Percentiles rank a stretch among this genome's conserved stretches.
Conservation (phyloP, 768 basidiomycete genomes). For the Lepiota brunneoincarnata region DNA sequence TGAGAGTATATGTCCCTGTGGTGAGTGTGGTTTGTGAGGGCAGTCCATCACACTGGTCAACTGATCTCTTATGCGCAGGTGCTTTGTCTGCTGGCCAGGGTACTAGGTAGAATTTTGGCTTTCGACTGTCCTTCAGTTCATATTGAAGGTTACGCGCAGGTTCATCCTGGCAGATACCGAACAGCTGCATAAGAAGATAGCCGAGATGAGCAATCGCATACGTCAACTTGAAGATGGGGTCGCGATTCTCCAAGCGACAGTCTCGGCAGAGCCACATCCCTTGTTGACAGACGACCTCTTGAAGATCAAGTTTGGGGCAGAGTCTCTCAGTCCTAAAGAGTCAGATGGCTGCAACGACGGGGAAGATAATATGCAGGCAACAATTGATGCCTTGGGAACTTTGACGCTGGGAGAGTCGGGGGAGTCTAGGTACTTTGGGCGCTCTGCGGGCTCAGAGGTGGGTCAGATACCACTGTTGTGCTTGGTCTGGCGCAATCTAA, state of each 20-base stretch:
- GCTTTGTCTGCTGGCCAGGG: conserved; percentile 51
- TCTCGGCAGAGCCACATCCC: conserved; percentile 58
- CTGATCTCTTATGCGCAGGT: conserved; percentile 24
- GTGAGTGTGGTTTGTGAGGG: conserved; percentile 23
- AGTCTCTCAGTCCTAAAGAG: conserved; percentile 35
- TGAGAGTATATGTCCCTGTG: conserved; percentile 63
- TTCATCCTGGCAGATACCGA: conserved; percentile 68
- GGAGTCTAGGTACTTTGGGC: conserved; percentile 61
- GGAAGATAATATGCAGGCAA: conserved; percentile 30
- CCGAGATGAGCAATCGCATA: conserved; percentile 66
- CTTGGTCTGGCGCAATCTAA: background rate
- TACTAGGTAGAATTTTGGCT: conserved; percentile 32
- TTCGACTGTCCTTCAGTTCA: background rate
- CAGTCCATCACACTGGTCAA: background rate
- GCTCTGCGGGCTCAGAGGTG: conserved; percentile 63
- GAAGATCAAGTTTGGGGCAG: conserved; percentile 55
- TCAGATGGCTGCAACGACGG: conserved; percentile 25
- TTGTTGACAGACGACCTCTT: conserved; percentile 53
- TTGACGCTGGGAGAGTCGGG: conserved; percentile 60
- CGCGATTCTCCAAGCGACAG: conserved; percentile 55
- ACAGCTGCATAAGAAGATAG: conserved; percentile 62
- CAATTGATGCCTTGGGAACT: conserved; percentile 61
- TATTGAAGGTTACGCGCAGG: conserved; percentile 24
- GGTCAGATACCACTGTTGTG: conserved; percentile 7
- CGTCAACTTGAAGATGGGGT: conserved; percentile 68